A percentile compares a stretch with the other conserved stretches of the same genome.
Conservation (phyloP, 2,329 filamentous ascomycete genomes). For the Sclerotinia subarctica region DNA sequence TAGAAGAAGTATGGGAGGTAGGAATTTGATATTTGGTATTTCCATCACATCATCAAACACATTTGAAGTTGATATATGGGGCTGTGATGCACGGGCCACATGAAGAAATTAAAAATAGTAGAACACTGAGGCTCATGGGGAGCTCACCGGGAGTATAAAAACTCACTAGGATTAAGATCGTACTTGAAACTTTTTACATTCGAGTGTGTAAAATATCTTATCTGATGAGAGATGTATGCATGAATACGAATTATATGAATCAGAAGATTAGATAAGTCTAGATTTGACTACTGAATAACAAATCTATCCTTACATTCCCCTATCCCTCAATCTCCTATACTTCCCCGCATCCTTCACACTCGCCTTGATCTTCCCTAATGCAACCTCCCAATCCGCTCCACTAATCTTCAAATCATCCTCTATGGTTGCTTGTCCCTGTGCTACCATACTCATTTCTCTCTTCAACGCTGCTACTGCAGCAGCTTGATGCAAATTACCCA, state of each 20-base stretch:
- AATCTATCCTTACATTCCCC: conserved; percentile 35
- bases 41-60: too few relatives aligned
- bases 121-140: not conserved
- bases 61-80: too few relatives aligned
- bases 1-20: not conserved
- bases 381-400: conserved; percentile 38
- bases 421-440: conserved; percentile 16
- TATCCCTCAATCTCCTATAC: conserved; percentile 39
- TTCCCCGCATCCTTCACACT: conserved; percentile 41
- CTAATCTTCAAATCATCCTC: conserved; percentile 32
- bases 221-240: too few relatives aligned
- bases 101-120: not conserved
- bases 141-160: not conserved
- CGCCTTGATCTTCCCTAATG: conserved; percentile 36
- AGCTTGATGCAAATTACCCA: conserved; percentile 50
- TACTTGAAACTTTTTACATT: too few relatives aligned
- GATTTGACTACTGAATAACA: not conserved
- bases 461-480: conserved; percentile 39
- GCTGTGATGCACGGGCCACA: not conserved
- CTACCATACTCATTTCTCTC: conserved; percentile 32
- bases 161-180: not conserved
- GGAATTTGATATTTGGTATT: not conserved
- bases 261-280: not conserved
- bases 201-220: too few relatives aligned
- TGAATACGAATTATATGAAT: not conserved